Base-by-base conservation (phyloP, 106 monocot genomes). In the Chionographis japonica region DNA sequence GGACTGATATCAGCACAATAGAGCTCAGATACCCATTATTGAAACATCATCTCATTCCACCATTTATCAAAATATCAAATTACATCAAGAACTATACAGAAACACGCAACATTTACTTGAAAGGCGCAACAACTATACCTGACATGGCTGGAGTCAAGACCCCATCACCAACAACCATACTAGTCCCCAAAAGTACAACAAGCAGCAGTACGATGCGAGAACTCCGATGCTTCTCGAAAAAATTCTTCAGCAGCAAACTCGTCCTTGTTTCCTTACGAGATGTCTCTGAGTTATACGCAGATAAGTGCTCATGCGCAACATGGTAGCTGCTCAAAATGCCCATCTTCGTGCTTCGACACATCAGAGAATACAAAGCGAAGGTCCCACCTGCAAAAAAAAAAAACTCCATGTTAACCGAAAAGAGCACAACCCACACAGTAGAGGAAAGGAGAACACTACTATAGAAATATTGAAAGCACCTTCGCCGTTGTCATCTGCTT, bases 101-200 rank as follows among this genome's bases (percentile, higher is more conserved):
- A 52, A 12, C 27, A 10, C 6, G 38, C 14, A 53, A 62, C 17
- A 15, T 39, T 53, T 56, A 43, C 9, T 12, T 20, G 6, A 52
- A 18, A 20, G 13, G 60, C 4, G 19, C 15, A 52, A 0, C 0
- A 51, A 51, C 12, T 55, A 13, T 85, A 94, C 93, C 93, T 80
- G 93, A 86, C 84, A 94, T 87, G 8, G 86, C 59, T 57, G 90
- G 90, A 4, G 90, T 94, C 65, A 94, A 63, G 16, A 87, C 72
- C 54, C 93, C 93, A 76, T 94, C 93, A 40, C 84, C 87, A 55
- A 94, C 66, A 50, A 87, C 74, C 93, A 94, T 94, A 41, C 90
- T 78, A 62, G 84, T 89, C 8, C 93, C 93, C 37, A 85, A 16
- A n/a, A 94, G 84, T 14, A 89, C 90, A 27, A 87, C 51, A 57